phyloP scores from a whole-genome alignment of 371 early-diverging fungal species.

The Saksenaea oblongispora region DNA sequence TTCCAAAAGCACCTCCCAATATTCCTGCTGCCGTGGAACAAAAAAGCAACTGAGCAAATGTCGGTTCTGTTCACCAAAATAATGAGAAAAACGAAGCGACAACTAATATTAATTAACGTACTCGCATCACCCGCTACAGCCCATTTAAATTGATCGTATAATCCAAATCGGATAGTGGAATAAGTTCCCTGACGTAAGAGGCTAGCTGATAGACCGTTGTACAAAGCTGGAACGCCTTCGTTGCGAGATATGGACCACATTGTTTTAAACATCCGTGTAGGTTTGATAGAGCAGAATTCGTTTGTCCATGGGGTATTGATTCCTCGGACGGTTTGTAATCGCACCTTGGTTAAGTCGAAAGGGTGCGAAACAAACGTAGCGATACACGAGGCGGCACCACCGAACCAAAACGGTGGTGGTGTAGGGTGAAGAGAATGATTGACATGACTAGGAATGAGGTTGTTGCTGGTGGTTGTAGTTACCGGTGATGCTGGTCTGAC shows the following conservation, averaged over 20 bases:
- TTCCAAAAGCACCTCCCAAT: slow-evolving; percentile 69
- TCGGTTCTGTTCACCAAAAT: slow-evolving; percentile 31
- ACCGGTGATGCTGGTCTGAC: slow-evolving; percentile 2
- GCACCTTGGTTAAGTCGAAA: slow-evolving; percentile 76
- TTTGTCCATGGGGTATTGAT: slow-evolving; percentile 11
- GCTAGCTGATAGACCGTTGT: slow-evolving; percentile 66
- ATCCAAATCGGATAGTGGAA: slow-evolving; percentile 70
- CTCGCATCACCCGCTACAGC: slow-evolving; percentile 46
- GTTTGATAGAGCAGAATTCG: slow-evolving; percentile 30
- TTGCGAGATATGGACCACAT: slow-evolving; percentile 38
- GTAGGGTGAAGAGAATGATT: not conserved
- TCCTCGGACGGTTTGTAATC: slow-evolving; percentile 63
- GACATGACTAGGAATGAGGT: not conserved
- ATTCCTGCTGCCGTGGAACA: slow-evolving; percentile 67
- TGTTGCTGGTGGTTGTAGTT: not conserved
- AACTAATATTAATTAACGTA: slow-evolving; percentile 15
- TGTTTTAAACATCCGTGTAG: slow-evolving; percentile 44
- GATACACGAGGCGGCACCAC: slow-evolving; percentile 59
- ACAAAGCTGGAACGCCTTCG: slow-evolving; percentile 56
- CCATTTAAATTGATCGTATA: slow-evolving; percentile 64
- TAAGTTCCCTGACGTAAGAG: slow-evolving; percentile 72
- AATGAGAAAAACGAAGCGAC: slow-evolving; percentile 8
- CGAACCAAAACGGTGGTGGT: slow-evolving; percentile 61
- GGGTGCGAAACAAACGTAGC: slow-evolving; percentile 76
- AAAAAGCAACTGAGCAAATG: slow-evolving; percentile 52